Evolutionary conservation across 306 rosid genomes (phyloP).

Genomic region (Comarum palustre): DNA sequence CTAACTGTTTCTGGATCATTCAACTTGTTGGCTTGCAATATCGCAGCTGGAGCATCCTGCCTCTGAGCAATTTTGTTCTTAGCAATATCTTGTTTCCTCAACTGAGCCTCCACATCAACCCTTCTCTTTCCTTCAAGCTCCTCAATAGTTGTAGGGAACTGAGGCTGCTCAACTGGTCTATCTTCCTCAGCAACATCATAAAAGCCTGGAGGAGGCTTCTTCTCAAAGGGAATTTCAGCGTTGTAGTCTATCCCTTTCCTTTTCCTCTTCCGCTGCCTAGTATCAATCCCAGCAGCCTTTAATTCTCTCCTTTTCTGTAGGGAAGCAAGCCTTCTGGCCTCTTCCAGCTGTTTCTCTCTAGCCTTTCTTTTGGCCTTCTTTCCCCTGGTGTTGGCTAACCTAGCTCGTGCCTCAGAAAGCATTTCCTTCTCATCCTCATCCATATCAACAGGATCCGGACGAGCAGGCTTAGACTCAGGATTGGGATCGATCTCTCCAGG

Average conservation of each 20-base stretch:
- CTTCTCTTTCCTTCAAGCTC: constrained; percentile 95
- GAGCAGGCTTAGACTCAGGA: constrained; percentile 91
- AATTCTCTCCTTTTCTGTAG: constrained; percentile 88
- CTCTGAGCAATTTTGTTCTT: constrained; percentile 88
- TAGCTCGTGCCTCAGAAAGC: constrained; percentile 96
- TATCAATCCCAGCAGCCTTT: constrained; percentile 94
- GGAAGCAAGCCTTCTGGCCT: constrained; percentile 97
- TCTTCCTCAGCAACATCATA: constrained; percentile 77
- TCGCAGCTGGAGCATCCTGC: constrained; percentile 88
- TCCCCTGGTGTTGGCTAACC: constrained; percentile 90
- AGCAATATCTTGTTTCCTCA: constrained; percentile 79
- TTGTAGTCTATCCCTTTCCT: constrained; percentile 90
- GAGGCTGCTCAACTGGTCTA: constrained; percentile 67
- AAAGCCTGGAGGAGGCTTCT: constrained; percentile 92
- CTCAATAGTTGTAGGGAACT: constrained; percentile 83
- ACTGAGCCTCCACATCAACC: constrained; percentile 65
- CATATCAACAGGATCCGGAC: constrained; percentile 97
- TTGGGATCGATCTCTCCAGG: constrained; percentile 97
- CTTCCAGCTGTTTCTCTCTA: constrained; percentile 94
- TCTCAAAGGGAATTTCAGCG: constrained; percentile 90
- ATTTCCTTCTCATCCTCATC: constrained; percentile 98
- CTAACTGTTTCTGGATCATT: constrained; percentile 92
- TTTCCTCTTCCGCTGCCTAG: constrained; percentile 80
- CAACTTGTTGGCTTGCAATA: constrained; percentile 82
- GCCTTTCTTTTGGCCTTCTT: constrained; percentile 95